Percentiles rank a stretch among this genome's conserved stretches.
These are phyloP conservation scores for Phytophthora chlamydospora DNA, from an alignment of 352 stramenopile species.

Conservation along the genomic window DNA sequence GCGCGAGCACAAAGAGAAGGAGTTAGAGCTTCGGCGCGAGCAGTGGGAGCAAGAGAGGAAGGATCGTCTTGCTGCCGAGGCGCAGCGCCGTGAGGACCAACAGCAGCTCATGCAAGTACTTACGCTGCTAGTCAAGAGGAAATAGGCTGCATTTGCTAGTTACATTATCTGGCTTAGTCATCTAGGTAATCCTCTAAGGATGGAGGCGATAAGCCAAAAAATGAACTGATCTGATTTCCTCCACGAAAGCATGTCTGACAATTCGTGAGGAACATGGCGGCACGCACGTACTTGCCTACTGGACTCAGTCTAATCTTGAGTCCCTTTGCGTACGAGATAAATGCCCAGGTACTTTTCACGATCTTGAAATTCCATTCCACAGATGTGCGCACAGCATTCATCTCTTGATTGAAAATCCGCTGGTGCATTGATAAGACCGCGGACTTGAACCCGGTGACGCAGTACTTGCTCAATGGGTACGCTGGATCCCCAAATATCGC, in stretches of 20 bases:
- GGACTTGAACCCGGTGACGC: neutral
- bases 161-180: conserved; percentile 3
- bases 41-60: conserved; percentile 5
- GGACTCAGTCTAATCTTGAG: neutral
- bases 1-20: conserved; percentile 6
- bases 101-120: neutral
- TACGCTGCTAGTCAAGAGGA: neutral
- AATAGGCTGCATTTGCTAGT: neutral
- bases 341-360: conserved; percentile 1
- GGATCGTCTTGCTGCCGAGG: conserved; percentile 3
- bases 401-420: neutral
- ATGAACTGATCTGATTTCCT: conserved; percentile 5
- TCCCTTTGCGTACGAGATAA: neutral
- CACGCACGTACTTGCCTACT: conserved; percentile 3
- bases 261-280: conserved; percentile 5
- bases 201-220: conserved; percentile 1
- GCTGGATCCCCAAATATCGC: neutral
- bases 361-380: conserved; percentile 2
- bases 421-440: neutral
- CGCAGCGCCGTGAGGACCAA: neutral
- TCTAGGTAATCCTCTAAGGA: conserved; percentile 1
- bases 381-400: conserved; percentile 2
- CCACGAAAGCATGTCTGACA: neutral
- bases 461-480: conserved; percentile 1
- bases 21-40: conserved; percentile 6